Conservation (phyloP, 2,329 filamentous ascomycete genomes). For the Calonectria crousiana region DNA sequence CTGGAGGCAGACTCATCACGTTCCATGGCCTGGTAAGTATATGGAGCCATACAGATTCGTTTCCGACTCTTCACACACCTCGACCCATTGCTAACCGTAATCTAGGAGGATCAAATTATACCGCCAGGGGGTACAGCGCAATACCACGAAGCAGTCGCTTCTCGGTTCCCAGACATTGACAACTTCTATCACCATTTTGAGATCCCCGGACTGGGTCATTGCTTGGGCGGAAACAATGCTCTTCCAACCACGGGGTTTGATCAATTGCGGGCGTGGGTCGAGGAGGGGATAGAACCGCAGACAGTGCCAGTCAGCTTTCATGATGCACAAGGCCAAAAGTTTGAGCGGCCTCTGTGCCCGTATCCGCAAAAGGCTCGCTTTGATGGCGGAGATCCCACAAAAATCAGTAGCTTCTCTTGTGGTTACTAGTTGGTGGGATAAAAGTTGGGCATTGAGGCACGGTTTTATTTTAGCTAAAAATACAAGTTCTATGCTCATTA, state of each 20-base stretch:
- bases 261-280: constrained; percentile 46
- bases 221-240: constrained; percentile 38
- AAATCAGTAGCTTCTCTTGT: not conserved
- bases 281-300: constrained; percentile 45
- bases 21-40: constrained; percentile 32
- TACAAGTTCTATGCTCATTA: not conserved
- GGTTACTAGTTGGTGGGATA: not conserved
- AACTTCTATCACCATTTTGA: constrained; percentile 50
- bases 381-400: constrained; percentile 10
- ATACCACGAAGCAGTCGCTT: constrained; percentile 45
- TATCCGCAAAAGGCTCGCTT: constrained; percentile 47
- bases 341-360: constrained; percentile 55
- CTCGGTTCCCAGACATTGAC: constrained; percentile 31
- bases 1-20: constrained; percentile 29
- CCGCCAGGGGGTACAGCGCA: constrained; percentile 31
- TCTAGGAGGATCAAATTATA: constrained; percentile 36
- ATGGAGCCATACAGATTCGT: too few species aligned
- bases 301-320: constrained; percentile 19
- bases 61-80: not conserved
- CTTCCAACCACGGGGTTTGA: constrained; percentile 41
- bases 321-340: constrained; percentile 1
- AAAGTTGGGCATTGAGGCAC: not conserved
- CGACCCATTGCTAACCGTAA: not conserved
- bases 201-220: constrained; percentile 50
- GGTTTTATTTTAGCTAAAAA: not conserved